Evolutionary conservation across 768 basidiomycete species (phyloP), one percentile per base, ranked within the genome.

Genomic region (Tylopilus intermedius): DNA sequence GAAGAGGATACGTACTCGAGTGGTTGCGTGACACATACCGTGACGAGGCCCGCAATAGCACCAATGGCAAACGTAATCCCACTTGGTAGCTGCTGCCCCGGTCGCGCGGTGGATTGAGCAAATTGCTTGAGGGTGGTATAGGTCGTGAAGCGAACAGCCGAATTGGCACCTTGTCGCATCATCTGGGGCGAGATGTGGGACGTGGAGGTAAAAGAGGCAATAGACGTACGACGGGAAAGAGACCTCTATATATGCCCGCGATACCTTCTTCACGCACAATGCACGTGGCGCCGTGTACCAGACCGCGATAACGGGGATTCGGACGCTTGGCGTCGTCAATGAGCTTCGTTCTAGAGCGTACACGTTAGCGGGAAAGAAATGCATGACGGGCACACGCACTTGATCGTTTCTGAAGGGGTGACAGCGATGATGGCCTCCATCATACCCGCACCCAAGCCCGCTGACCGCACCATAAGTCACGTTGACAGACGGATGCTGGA

Each of bases 111-210:
- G 22, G 92, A 87, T 64, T 92, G 92, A 1, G 93, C 91, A 58
- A 93, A 82, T 62, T 96, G 93, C 71, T 96, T 97, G 54, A 98
- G 75, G 0, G 91, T 95, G 3, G 89, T 82, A 71, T 97, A 98
- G 0, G 92, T 93, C 45, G 94, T 94, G 74, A 97, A 98, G 30
- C 95, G 80, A 29, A 98, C 83, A 9, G 96, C 94, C 5, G 94
- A 97, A 67, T 98, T 99, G 39, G 94, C 95, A 37, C 93, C 94
- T 82, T 98, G 95, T 27, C 94, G 86, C 81, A 95, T 89, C 83
- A 95, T 91, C 92, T 96, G 63, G 7, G 14, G 11, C 30, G 18
- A 45, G 32, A 30, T 41, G 10, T 1, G 7, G 35, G 4, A 0
- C 5, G 6, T 22, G 26, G 8, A 9, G 13, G 10, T 7, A n/a